Evolutionary conservation across 2,329 filamentous ascomycete genomes (phyloP), one percentile per base, ranked within the genome.

Genomic region (Aphanocladium album): DNA sequence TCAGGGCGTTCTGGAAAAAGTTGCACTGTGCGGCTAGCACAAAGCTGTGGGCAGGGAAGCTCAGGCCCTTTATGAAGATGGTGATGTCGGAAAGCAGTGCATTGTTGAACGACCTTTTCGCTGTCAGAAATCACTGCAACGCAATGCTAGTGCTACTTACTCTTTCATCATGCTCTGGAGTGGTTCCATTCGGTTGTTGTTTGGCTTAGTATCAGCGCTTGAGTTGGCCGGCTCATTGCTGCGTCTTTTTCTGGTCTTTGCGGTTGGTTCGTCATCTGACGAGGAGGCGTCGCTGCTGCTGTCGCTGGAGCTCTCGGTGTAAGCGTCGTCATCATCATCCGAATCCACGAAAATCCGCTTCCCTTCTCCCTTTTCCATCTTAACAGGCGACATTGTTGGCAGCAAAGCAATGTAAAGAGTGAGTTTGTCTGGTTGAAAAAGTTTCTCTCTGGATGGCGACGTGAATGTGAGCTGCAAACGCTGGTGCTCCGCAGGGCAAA

Each of bases 121-220:
- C 30, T 6, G 21, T 58, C 39, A 58, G 46, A 30, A 12, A 43
- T 8, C 5, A 9, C 21, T n/a, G 19, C 17, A 23, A 5, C 8
- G 16, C 25, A 23, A 30, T 5, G 30, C 30, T 9, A 21, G 21
- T 23, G n/a, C 9, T 33, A 21, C 45, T 17, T 43, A 58, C 56
- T 51, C 47, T 25, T 58, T 35, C 56, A 58, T 58, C 56, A 58
- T 58, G 17, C 19, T 41, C 9, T 51, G 17, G 23, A 58, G 30
- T 23, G 56, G 46, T 7, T 33, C 23, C 9, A 21, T 11, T 8
- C 21, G 30, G 3, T n/a, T 16, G 7, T 11, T 39, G 14, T 35
- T 23, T 25, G 30, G 16, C 27, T 2, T 14, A 25, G 30, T 39
- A 3, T 49, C 12, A 19, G 9, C 6, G 17, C 19, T n/a, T 7